These are phyloP conservation scores for Xylaria hypoxylon DNA, from an alignment of 2,329 filamentous ascomycete species.

Conservation along the genomic window DNA sequence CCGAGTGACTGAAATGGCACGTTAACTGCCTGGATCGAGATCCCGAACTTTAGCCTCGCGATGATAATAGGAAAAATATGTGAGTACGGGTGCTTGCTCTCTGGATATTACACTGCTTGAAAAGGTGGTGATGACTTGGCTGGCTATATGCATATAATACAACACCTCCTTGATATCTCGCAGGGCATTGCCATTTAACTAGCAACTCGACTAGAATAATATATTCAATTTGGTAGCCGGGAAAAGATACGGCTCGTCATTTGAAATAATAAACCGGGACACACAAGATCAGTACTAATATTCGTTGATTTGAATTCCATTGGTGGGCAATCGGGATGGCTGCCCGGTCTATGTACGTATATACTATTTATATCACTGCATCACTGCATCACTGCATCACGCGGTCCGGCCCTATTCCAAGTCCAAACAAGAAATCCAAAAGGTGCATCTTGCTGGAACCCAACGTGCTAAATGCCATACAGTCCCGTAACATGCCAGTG, in stretches of 20 bases:
- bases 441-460: slow-evolving; percentile 4
- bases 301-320: slow-evolving; percentile 2
- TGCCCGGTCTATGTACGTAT: slow-evolving; percentile 29
- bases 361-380: slow-evolving; percentile 8
- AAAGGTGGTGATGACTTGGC: not conserved
- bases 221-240: no score
- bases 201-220: not conserved
- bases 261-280: not conserved
- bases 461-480: slow-evolving; percentile 25
- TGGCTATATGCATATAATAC: not conserved
- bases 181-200: not conserved
- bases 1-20: not conserved
- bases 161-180: not conserved
- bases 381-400: not conserved
- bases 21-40: not conserved
- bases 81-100: not conserved
- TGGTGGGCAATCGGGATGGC: not conserved
- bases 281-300: not conserved
- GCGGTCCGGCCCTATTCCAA: slow-evolving; percentile 11
- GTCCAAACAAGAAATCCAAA: slow-evolving; percentile 17
- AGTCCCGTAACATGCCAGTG: slow-evolving; percentile 22
- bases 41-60: not conserved
- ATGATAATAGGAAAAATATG: not conserved
- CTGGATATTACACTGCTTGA: not conserved
- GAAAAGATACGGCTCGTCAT: not conserved